Percentiles rank a stretch among this genome's conserved stretches.
These are phyloP conservation scores for Gaeumannomyces tritici DNA, from an alignment of 2,329 filamentous ascomycete species.

Conservation along the genomic window DNA sequence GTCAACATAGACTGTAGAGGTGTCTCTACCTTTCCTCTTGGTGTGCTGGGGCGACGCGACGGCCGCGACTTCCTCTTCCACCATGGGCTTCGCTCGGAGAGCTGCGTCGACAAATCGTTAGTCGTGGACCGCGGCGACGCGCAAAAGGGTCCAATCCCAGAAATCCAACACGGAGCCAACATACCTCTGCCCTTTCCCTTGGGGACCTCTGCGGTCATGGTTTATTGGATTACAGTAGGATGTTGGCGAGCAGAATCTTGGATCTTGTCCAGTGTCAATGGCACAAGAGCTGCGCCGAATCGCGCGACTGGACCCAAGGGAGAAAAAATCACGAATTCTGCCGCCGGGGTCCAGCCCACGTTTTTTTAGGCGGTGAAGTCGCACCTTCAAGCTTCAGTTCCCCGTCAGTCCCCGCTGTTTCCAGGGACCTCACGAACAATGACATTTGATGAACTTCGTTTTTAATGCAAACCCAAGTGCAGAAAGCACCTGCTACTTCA, in stretches of 20 bases:
- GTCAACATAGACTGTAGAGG: background rate
- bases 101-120: background rate
- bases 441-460: too few species aligned
- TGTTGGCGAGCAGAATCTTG: background rate
- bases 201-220: slow-evolving; percentile 16
- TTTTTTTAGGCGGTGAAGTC: slow-evolving; percentile 1
- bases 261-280: background rate
- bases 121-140: background rate
- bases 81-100: slow-evolving; percentile 3
- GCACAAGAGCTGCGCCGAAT: background rate
- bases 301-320: too few species aligned
- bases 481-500: too few species aligned
- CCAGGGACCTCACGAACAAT: too few species aligned
- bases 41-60: background rate
- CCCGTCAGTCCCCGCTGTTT: too few species aligned
- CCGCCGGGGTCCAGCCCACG: background rate
- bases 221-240: background rate
- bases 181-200: slow-evolving; percentile 18
- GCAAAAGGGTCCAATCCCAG: background rate
- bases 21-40: slow-evolving; percentile 2
- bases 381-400: background rate
- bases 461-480: too few species aligned
- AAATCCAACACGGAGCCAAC: background rate
- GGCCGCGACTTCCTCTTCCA: background rate
- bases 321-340: background rate